Base-by-base conservation (phyloP, 768 basidiomycete genomes). In the Fomitopsis pulvina region DNA sequence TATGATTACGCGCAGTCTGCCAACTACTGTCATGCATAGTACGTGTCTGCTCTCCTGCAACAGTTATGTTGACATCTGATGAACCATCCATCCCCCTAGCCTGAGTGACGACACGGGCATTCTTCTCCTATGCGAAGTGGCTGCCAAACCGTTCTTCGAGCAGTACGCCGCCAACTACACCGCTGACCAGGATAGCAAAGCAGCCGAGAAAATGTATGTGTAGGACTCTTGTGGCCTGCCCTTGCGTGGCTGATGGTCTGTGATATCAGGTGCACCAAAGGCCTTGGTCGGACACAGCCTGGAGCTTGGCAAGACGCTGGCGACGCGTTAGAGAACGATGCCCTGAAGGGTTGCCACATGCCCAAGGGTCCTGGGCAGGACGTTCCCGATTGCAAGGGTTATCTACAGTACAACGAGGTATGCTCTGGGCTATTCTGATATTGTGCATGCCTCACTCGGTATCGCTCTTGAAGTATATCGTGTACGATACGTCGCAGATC, bases 71-170 rank as follows among this genome's bases (percentile, higher is more conserved):
- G 11, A 61, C 37, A 28, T 22, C 27, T 50, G 14, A 25, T n/a
- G 6, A 4, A 14, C 24, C n/a, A n/a, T n/a, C n/a, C n/a, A n/a
- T 21, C 21, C 37, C 7, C n/a, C 5, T 59, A 78, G 77, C 47
- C 53, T 80, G 62, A 80, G 79, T 56, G 59, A 74, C 56, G 63
- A 68, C 50, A 73, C 68, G 1, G 81, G 80, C 30, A 51, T 82
- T n/a, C 68, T 83, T 16, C 69, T 83, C 24, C 72, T 82, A 4
- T 81, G 80, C 56, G 81, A 82, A 57, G 78, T 81, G 14, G 79
- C 75, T 8, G 78, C 68, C 4, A 75, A 75, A 51, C 81, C 81
- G 0, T 75, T 76, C 65, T 67, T 73, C 56, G 81, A 82, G 57
- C 71, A 64, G 47, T 54, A 48, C 14, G 18, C 68, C 29, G 73